Conservation (phyloP, 2,329 filamentous ascomycete species). For the Fusarium sp. region DNA sequence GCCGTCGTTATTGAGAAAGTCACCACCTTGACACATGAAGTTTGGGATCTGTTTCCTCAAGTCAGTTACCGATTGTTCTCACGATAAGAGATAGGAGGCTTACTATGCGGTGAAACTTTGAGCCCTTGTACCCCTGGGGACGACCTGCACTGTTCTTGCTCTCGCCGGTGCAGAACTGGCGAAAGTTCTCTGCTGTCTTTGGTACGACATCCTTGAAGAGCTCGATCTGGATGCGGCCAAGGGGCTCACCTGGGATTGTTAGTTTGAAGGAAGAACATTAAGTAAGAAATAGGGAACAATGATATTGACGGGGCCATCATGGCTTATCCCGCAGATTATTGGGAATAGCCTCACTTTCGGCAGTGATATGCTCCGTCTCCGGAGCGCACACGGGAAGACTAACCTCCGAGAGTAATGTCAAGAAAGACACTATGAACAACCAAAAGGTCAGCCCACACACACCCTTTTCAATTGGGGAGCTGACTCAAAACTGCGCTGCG, state of each 20-base stretch:
- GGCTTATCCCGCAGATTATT: neutral
- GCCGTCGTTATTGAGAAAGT: conserved; percentile 94
- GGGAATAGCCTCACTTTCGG: conserved; percentile 39
- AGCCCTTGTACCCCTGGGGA: conserved; percentile 93
- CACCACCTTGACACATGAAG: conserved; percentile 98
- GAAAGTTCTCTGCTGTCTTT: conserved; percentile 95
- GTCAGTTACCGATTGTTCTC: conserved; percentile 10
- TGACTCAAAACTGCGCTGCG: conserved; percentile 33
- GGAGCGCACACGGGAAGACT: conserved; percentile 32
- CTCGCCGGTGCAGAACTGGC: conserved; percentile 96
- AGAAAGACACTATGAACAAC: conserved; percentile 71
- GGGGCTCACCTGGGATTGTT: conserved; percentile 74
- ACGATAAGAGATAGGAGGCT: conserved; percentile 51
- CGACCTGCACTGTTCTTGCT: conserved; percentile 80
- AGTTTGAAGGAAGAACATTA: neutral
- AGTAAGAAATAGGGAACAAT: neutral
- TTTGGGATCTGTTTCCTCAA: conserved; percentile 77
- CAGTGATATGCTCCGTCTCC: conserved; percentile 14
- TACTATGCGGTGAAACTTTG: conserved; percentile 94
- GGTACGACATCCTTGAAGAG: conserved; percentile 88
- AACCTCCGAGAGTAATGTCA: conserved; percentile 83
- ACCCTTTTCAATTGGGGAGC: conserved; percentile 20
- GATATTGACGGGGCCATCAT: neutral
- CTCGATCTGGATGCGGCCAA: conserved; percentile 90
- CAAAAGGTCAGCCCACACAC: conserved; percentile 43